A percentile compares a stretch with the other conserved stretches of the same genome.
phyloP scores from a whole-genome alignment of 768 basidiomycete genomes.

The Suillus paluster region DNA sequence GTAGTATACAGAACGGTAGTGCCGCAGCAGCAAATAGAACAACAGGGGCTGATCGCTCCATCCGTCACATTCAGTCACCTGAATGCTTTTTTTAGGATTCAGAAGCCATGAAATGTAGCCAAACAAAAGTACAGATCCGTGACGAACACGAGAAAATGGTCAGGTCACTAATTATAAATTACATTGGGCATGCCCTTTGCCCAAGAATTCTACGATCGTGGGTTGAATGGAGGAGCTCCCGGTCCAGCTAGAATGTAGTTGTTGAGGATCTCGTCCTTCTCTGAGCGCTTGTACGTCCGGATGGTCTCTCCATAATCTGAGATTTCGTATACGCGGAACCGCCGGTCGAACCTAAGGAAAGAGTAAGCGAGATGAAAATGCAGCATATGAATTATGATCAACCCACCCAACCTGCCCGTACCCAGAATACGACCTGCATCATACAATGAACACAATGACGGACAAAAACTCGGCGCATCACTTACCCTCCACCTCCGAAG shows the following conservation, averaged over 20 bases:
- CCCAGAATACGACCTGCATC: slow-evolving; percentile 73
- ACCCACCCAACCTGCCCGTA: slow-evolving; percentile 77
- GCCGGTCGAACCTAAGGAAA: slow-evolving; percentile 74
- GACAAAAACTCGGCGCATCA: slow-evolving; percentile 12
- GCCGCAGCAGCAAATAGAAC: too few relatives aligned
- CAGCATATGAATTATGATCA: neutral
- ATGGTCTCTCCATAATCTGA: slow-evolving; percentile 95
- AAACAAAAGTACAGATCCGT: neutral
- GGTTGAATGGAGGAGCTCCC: slow-evolving; percentile 42
- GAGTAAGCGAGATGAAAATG: slow-evolving; percentile 12
- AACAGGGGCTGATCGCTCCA: too few relatives aligned
- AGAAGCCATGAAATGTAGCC: neutral
- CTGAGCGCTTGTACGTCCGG: slow-evolving; percentile 82
- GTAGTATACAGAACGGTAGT: too few relatives aligned
- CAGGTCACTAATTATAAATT: slow-evolving; percentile 3
- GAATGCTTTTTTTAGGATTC: too few relatives aligned
- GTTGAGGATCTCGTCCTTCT: slow-evolving; percentile 69
- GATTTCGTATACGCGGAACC: slow-evolving; percentile 88
- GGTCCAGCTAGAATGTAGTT: slow-evolving; percentile 63
- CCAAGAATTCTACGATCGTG: slow-evolving; percentile 7
- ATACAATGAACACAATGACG: neutral
- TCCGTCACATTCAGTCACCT: too few relatives aligned
- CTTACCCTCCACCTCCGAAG: slow-evolving; percentile 85
- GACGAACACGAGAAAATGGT: neutral
- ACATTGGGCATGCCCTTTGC: neutral